Evolutionary conservation across 768 basidiomycete genomes (phyloP).

Genomic region (Macrocybe gigantea): DNA sequence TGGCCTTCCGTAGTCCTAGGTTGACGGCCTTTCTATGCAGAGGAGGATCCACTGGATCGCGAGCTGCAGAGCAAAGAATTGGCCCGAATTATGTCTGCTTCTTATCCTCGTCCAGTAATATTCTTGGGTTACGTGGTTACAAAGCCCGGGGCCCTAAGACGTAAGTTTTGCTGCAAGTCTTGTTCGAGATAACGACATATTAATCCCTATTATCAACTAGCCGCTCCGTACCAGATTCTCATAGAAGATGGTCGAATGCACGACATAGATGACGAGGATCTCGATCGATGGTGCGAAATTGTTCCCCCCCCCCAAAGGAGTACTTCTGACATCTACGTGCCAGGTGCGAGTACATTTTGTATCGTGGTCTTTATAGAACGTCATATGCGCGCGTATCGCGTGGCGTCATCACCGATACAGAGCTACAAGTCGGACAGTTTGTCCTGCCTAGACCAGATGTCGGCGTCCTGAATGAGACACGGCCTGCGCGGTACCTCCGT

Average conservation of each 20-base stretch:
- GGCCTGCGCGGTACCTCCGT: constrained; percentile 61
- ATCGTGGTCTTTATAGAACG: constrained; percentile 73
- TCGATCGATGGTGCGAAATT: constrained; percentile 56
- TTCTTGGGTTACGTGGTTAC: constrained; percentile 83
- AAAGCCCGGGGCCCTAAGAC: constrained; percentile 54
- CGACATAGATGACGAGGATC: constrained; percentile 73
- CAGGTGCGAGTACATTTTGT: constrained; percentile 91
- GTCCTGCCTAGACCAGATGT: constrained; percentile 58
- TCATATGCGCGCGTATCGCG: constrained; percentile 81
- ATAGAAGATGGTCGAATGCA: constrained; percentile 73
- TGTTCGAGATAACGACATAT: not conserved
- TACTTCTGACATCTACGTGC: not conserved
- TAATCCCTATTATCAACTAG: constrained; percentile 24
- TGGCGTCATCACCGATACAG: constrained; percentile 84
- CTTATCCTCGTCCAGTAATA: constrained; percentile 67
- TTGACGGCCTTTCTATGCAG: constrained; percentile 27
- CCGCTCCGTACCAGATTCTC: constrained; percentile 71
- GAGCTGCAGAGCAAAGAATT: constrained; percentile 80
- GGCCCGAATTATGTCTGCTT: constrained; percentile 68
- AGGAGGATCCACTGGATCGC: constrained; percentile 86
- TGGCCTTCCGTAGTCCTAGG: too few relatives aligned
- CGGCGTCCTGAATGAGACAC: constrained; percentile 49
- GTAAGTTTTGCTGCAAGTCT: constrained; percentile 32
- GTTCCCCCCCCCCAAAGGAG: not conserved
- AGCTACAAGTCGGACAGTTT: constrained; percentile 85